Evolutionary conservation across 2,329 filamentous ascomycete species (phyloP).

Genomic region (Venturiaceae sp.): DNA sequence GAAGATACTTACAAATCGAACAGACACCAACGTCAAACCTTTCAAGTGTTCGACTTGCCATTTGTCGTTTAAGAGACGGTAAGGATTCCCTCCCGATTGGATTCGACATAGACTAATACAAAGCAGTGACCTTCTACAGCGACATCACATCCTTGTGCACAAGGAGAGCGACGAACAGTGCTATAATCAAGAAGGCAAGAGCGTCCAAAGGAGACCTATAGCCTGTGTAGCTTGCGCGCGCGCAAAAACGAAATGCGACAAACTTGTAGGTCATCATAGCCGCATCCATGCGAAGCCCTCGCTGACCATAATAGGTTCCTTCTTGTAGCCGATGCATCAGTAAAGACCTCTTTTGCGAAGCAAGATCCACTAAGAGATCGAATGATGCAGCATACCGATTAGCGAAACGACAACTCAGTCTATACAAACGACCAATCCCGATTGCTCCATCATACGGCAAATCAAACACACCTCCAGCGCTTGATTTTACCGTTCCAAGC

Average conservation of each 20-base stretch:
- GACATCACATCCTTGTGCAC: slow-evolving; percentile 33
- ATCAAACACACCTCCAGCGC: background rate
- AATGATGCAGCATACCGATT: slow-evolving; percentile 7
- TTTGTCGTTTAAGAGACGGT: slow-evolving; percentile 44
- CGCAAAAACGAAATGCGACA: slow-evolving; percentile 45
- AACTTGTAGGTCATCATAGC: slow-evolving; percentile 13
- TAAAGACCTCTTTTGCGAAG: slow-evolving; percentile 7
- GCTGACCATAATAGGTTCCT: slow-evolving; percentile 6
- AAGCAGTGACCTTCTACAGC: slow-evolving; percentile 39
- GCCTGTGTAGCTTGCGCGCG: slow-evolving; percentile 44
- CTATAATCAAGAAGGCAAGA: slow-evolving; percentile 10
- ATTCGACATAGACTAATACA: background rate
- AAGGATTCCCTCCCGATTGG: slow-evolving; percentile 12
- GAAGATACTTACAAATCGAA: background rate
- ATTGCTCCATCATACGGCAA: background rate
- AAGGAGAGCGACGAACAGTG: slow-evolving; percentile 1
- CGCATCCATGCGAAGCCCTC: no score
- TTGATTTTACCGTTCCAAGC: background rate
- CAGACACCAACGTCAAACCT: slow-evolving; percentile 43
- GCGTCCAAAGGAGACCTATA: slow-evolving; percentile 39
- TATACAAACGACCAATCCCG: slow-evolving; percentile 4
- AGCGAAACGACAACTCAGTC: slow-evolving; percentile 6
- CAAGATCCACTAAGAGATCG: slow-evolving; percentile 5
- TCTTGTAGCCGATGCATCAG: slow-evolving; percentile 3
- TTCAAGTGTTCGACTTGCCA: slow-evolving; percentile 45